These are phyloP conservation scores for Iberis pinnata DNA, from an alignment of 345 rosid genomes.

Conservation along the genomic window DNA sequence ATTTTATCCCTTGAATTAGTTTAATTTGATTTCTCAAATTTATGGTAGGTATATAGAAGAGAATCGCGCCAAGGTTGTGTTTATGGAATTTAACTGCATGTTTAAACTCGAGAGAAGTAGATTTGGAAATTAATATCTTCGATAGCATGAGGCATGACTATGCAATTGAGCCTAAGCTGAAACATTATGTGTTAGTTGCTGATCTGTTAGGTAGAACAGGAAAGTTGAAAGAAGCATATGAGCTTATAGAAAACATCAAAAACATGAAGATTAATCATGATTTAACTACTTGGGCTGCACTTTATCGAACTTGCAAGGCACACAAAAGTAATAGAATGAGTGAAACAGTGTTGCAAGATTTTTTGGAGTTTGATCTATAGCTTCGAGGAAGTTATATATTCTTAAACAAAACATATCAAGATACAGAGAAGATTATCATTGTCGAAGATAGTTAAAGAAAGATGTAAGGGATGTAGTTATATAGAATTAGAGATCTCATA, in stretches of 20 bases:
- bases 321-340: conserved; percentile 40
- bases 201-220: conserved; percentile 59
- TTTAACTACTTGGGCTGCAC: conserved; percentile 53
- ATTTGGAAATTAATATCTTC: conserved; percentile 52
- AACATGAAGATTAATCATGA: conserved; percentile 51
- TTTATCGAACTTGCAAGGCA: conserved; percentile 52
- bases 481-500: conserved; percentile 41
- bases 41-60: too few relatives aligned
- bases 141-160: conserved; percentile 62
- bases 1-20: too few relatives aligned
- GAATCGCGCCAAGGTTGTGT: conserved; percentile 51
- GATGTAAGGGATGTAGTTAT: conserved; percentile 54
- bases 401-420: too few relatives aligned
- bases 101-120: conserved; percentile 43
- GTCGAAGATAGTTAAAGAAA: too few relatives aligned
- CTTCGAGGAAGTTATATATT: too few relatives aligned
- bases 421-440: too few relatives aligned
- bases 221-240: conserved; percentile 42
- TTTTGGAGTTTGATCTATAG: conserved; percentile 45
- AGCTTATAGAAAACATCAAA: conserved; percentile 35
- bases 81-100: conserved; percentile 54
- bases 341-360: conserved; percentile 37
- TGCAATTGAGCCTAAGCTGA: conserved; percentile 51
- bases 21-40: too few relatives aligned
- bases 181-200: conserved; percentile 48